Evolutionary conservation across 2,329 filamentous ascomycete genomes (phyloP).

Genomic region (Didymella pinodella): DNA sequence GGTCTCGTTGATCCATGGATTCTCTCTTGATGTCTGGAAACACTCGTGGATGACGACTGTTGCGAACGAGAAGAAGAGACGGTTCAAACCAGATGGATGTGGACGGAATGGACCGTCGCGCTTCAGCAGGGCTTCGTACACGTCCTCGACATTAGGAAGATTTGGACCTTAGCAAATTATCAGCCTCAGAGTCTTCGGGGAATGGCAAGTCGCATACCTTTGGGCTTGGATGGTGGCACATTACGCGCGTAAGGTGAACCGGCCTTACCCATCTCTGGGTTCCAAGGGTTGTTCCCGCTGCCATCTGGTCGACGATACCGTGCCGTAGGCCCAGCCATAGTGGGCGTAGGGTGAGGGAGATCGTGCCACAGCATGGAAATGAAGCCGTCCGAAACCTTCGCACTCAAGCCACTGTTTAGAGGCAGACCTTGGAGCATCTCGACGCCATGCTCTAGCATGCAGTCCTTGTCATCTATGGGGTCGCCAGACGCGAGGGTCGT

Average conservation of each 20-base stretch:
- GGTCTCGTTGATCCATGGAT: slow-evolving; percentile 69
- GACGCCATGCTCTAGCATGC: slow-evolving; percentile 58
- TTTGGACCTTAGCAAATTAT: slow-evolving; percentile 45
- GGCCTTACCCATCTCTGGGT: slow-evolving; percentile 62
- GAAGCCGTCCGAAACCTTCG: slow-evolving; percentile 59
- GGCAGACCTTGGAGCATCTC: slow-evolving; percentile 62
- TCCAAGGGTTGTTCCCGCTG: slow-evolving; percentile 59
- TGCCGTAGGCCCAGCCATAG: slow-evolving; percentile 56
- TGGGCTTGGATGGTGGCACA: slow-evolving; percentile 62
- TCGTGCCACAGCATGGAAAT: slow-evolving; percentile 63
- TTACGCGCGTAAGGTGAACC: slow-evolving; percentile 64
- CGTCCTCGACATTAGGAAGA: slow-evolving; percentile 68
- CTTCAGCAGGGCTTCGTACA: slow-evolving; percentile 70
- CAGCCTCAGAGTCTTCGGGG: slow-evolving; percentile 45
- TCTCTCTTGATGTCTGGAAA: slow-evolving; percentile 69
- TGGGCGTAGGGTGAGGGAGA: slow-evolving; percentile 60
- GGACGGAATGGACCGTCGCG: slow-evolving; percentile 65
- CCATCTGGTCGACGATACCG: slow-evolving; percentile 53
- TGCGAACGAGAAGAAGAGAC: slow-evolving; percentile 75
- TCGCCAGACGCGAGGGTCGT: slow-evolving; percentile 69
- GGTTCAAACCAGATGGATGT: slow-evolving; percentile 75
- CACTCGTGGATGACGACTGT: slow-evolving; percentile 69
- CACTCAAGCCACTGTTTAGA: slow-evolving; percentile 58
- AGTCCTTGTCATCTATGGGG: slow-evolving; percentile 67
- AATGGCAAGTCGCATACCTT: slow-evolving; percentile 45